Evolutionary conservation across 768 basidiomycete species (phyloP).

Genomic region (Hygrophorus pudorinus): DNA sequence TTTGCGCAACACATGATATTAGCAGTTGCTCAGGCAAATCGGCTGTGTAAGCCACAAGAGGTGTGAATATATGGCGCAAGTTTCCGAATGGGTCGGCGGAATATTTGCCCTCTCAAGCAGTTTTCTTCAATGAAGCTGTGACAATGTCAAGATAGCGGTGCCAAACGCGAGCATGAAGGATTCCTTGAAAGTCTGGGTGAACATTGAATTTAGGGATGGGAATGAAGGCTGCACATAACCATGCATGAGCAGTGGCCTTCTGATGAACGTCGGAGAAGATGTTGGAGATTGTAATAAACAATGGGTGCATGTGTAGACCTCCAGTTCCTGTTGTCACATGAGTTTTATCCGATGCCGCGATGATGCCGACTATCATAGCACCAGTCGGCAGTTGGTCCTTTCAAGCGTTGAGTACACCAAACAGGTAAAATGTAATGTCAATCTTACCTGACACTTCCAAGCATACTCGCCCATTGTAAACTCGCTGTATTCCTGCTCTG

Average conservation of each 20-base stretch:
- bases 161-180: slow-evolving; percentile 10
- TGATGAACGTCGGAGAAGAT: slow-evolving; percentile 7
- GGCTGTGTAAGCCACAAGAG: slow-evolving; percentile 10
- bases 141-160: slow-evolving; percentile 13
- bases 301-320: slow-evolving; percentile 7
- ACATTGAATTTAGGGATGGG: slow-evolving; percentile 15
- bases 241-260: slow-evolving; percentile 13
- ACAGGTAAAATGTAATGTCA: background rate
- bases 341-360: slow-evolving; percentile 14
- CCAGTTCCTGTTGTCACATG: slow-evolving; percentile 12
- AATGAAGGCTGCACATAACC: slow-evolving; percentile 11
- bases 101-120: slow-evolving; percentile 12
- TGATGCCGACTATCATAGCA: slow-evolving; percentile 10
- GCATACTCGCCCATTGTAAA: slow-evolving; percentile 15
- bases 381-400: slow-evolving; percentile 11
- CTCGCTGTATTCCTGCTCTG: slow-evolving; percentile 13
- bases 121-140: slow-evolving; percentile 10
- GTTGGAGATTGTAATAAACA: slow-evolving; percentile 11
- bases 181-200: slow-evolving; percentile 5
- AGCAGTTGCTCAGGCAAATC: slow-evolving; percentile 13
- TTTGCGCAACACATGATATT: slow-evolving; percentile 8
- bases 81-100: slow-evolving; percentile 12
- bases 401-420: background rate
- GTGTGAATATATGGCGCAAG: slow-evolving; percentile 12
- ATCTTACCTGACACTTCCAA: slow-evolving; percentile 14